A percentile compares a stretch with the other conserved stretches of the same genome.
Evolutionary conservation across 2,329 filamentous ascomycete species (phyloP).

Genomic region (Ceratocystis lukuohia): DNA sequence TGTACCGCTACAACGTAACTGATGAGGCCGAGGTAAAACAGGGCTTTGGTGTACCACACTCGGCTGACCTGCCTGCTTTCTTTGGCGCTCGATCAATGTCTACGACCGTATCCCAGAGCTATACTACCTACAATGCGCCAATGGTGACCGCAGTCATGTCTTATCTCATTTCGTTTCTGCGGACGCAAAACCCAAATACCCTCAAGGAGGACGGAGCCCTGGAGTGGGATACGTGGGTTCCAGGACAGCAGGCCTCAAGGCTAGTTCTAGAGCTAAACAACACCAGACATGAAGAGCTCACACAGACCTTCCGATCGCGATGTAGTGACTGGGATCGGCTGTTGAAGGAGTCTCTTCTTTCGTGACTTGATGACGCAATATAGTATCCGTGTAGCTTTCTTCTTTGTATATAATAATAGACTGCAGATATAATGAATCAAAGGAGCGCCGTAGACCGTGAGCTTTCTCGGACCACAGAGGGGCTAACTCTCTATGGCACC

Average conservation of each 20-base stretch:
- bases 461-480: too few relatives aligned
- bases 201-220: constrained; percentile 27
- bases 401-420: neutral
- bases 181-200: constrained; percentile 33
- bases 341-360: neutral
- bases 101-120: constrained; percentile 27
- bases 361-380: neutral
- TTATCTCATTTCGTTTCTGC: constrained; percentile 39
- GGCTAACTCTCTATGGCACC: too few relatives aligned
- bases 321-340: constrained; percentile 3
- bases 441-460: neutral
- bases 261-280: constrained; percentile 30
- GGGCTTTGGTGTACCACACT: constrained; percentile 37
- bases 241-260: constrained; percentile 22
- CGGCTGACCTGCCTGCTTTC: constrained; percentile 35
- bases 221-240: constrained; percentile 32
- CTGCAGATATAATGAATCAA: neutral
- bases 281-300: constrained; percentile 29
- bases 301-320: neutral
- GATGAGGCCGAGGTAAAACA: constrained; percentile 27
- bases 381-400: neutral
- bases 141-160: constrained; percentile 36
- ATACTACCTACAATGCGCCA: constrained; percentile 32
- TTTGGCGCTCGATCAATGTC: constrained; percentile 31
- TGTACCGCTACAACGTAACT: constrained; percentile 38